Conservation (phyloP, 2,329 filamentous ascomycete genomes). For the Penicillium freii region DNA sequence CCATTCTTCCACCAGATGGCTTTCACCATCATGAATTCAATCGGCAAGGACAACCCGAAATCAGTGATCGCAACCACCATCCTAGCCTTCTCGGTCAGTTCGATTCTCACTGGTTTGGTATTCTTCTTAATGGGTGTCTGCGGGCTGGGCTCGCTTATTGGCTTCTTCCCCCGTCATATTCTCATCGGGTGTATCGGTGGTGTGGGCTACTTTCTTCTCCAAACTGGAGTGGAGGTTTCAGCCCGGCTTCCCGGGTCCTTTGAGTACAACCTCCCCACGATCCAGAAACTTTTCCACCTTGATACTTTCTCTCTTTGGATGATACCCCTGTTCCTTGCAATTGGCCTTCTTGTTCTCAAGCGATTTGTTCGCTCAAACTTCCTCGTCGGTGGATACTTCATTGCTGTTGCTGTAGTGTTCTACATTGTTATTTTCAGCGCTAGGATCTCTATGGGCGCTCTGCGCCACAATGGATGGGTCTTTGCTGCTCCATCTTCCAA, state of each 20-base stretch:
- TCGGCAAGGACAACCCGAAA: constrained; percentile 77
- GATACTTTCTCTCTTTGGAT: constrained; percentile 82
- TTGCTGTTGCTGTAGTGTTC: constrained; percentile 67
- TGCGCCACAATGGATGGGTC: constrained; percentile 81
- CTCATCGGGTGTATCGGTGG: constrained; percentile 96
- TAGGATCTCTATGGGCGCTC: constrained; percentile 61
- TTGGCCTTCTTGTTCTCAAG: constrained; percentile 73
- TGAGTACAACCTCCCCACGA: constrained; percentile 73
- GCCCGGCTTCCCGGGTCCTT: constrained; percentile 83
- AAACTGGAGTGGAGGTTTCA: constrained; percentile 90
- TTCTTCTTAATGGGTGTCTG: constrained; percentile 90
- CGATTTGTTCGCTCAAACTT: constrained; percentile 76
- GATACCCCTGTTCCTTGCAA: constrained; percentile 72
- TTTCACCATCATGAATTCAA: constrained; percentile 72
- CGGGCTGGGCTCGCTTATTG: constrained; percentile 85
- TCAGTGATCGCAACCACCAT: constrained; percentile 94
- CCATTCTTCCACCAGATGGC: constrained; percentile 99
- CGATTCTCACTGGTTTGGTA: constrained; percentile 82
- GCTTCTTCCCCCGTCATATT: constrained; percentile 95
- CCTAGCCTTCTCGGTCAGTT: constrained; percentile 83
- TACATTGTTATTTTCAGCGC: constrained; percentile 52
- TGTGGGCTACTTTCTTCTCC: constrained; percentile 89
- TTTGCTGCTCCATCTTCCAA: constrained; percentile 80
- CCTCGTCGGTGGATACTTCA: constrained; percentile 82
- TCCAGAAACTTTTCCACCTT: constrained; percentile 68